Percentiles rank a stretch among this genome's conserved stretches.
These are phyloP conservation scores for Xylariales sp. DNA, from an alignment of 2,329 filamentous ascomycete species.

Conservation along the genomic window DNA sequence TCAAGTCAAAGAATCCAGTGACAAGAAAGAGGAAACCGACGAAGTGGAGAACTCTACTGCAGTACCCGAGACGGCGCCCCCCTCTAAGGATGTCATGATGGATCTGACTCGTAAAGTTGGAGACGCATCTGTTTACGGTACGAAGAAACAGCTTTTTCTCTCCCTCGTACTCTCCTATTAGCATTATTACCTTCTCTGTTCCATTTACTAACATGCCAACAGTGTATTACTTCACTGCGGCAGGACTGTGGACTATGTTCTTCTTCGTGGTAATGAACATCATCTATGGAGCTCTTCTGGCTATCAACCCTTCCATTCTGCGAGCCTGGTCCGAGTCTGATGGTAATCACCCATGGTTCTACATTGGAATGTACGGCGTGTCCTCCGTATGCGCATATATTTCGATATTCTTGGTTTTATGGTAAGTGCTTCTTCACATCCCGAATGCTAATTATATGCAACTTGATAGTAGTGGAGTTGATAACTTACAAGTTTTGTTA, in stretches of 20 bases:
- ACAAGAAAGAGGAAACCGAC: neutral
- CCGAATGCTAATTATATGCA: too few species aligned
- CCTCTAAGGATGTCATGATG: neutral
- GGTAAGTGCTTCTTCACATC: neutral
- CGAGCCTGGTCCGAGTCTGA: neutral
- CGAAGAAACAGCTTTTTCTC: too few species aligned
- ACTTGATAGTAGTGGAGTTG: too few species aligned
- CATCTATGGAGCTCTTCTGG: neutral
- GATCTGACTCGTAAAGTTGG: slow-evolving; percentile 1
- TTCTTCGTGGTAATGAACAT: neutral
- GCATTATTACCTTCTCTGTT: neutral
- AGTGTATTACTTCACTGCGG: slow-evolving; percentile 1
- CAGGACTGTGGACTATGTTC: neutral
- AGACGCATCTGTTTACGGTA: slow-evolving; percentile 1
- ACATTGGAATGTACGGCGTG: neutral
- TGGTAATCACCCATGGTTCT: neutral
- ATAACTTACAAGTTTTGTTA: neutral
- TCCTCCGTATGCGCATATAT: neutral
- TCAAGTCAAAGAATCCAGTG: neutral
- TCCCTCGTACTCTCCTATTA: too few species aligned
- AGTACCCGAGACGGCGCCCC: neutral
- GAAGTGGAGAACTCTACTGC: neutral
- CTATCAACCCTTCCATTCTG: neutral
- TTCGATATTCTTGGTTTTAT: neutral
- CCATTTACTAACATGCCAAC: neutral